Base-by-base conservation (phyloP, 306 rosid genomes). In the Pueraria montana region DNA sequence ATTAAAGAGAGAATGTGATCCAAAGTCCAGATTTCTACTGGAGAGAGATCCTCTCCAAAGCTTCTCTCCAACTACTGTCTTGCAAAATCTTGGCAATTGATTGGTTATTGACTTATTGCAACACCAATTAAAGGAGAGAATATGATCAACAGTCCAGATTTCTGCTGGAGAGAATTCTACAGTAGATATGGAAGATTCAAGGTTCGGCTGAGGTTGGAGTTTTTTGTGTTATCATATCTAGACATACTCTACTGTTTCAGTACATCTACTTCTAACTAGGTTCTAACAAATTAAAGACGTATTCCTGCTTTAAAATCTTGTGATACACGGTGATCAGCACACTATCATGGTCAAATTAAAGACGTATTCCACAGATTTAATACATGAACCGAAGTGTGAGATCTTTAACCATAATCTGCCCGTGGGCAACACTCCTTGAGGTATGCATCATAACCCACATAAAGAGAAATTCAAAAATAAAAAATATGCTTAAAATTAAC, bases 391-490 rank as follows among this genome's bases (percentile, higher is more conserved):
- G 11, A 63, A 32, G 36, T 24, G 77, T 26, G 14, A 43, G 74
- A 40, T 78, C 46, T 26, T 43, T 67, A 56, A 64, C 17, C 76
- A 74, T 43, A 74, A 48, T 78, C 84, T 65, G 63, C 48, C 61
- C n/a, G 7, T 40, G 42, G 56, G 36, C 46, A 30, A 68, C 74
- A 68, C 75, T 59, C 72, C 49, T 61, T 67, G 17, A 17, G 43
- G 52, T n/a, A 59, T 43, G 75, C 58, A 50, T 50, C 36, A n/a
- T 18, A 72, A 42, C 24, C 74, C 79, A 80, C 67, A 59, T 23
- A 24, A 4, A 56, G 65, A 74, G 48, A 14, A 42, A 62, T 36
- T 46, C 17, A 11, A 42, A 27, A 66, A 42, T 1, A 12, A 64
- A 26, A 20, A 34, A 43, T 14, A 64, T 16, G 43, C 4, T 36